phyloP scores from a whole-genome alignment of 495 filamentous ascomycete genomes.

The Pyronema omphalodes region DNA sequence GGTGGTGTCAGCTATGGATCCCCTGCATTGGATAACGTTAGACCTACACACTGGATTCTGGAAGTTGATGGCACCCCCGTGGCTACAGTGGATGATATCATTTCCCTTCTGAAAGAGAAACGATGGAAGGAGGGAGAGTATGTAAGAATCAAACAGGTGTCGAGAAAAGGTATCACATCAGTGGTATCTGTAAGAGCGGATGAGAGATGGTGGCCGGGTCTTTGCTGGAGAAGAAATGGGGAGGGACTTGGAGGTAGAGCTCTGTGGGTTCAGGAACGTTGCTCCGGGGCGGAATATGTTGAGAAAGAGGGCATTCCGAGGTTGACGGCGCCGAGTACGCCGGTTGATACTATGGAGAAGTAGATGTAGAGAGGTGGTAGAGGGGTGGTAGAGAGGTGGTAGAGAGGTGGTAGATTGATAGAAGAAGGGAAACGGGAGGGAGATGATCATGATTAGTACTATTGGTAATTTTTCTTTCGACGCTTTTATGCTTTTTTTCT shows the following conservation, averaged over 20 bases:
- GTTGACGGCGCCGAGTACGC: too few relatives aligned
- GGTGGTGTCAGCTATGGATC: constrained; percentile 25
- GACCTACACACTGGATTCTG: constrained; percentile 24
- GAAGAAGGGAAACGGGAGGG: too few relatives aligned
- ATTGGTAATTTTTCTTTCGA: too few relatives aligned
- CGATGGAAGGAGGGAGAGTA: constrained; percentile 24
- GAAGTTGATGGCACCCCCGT: constrained; percentile 19
- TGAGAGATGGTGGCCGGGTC: constrained; percentile 20
- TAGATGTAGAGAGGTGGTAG: too few relatives aligned
- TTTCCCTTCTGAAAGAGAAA: constrained; percentile 15
- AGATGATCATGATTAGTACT: too few relatives aligned
- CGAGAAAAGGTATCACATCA: constrained; percentile 22
- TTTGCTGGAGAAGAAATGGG: constrained; percentile 17
- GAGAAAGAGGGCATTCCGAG: too few relatives aligned
- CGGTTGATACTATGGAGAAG: too few relatives aligned
- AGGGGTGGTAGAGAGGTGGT: too few relatives aligned
- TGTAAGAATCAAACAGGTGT: constrained; percentile 20
- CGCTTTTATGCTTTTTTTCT: too few relatives aligned
- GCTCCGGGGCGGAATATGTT: constrained; percentile 21
- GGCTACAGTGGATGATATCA: constrained; percentile 16
- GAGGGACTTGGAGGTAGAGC: constrained; percentile 4
- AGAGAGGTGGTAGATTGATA: too few relatives aligned
- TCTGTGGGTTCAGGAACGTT: constrained; percentile 14
- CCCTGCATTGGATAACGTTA: constrained; percentile 22
- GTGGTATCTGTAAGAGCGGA: constrained; percentile 21